Percentiles rank a stretch among this genome's conserved stretches.
Conservation (phyloP, 2,329 filamentous ascomycete species). For the Trichoderma breve region DNA sequence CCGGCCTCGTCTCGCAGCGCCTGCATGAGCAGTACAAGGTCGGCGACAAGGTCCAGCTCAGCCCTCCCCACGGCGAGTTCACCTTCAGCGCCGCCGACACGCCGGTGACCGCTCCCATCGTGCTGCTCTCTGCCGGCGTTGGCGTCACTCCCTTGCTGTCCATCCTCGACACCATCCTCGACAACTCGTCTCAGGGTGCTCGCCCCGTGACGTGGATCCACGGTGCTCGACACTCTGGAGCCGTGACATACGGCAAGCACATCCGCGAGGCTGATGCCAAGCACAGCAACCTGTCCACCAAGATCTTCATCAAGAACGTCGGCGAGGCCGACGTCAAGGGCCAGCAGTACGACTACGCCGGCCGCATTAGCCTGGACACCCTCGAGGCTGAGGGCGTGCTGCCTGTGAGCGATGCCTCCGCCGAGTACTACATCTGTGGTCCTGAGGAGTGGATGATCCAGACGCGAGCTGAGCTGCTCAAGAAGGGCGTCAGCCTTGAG, state of each 20-base stretch:
- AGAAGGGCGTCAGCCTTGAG: slow-evolving; percentile 54
- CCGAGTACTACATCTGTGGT: slow-evolving; percentile 72
- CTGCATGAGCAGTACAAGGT: slow-evolving; percentile 49
- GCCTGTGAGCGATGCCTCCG: slow-evolving; percentile 50
- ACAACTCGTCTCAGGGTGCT: slow-evolving; percentile 27
- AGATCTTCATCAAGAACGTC: slow-evolving; percentile 58
- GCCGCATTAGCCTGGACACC: slow-evolving; percentile 57
- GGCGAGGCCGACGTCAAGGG: slow-evolving; percentile 45
- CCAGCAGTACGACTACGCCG: slow-evolving; percentile 57
- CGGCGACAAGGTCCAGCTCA: slow-evolving; percentile 54
- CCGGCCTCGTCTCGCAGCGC: slow-evolving; percentile 53
- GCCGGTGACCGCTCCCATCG: slow-evolving; percentile 52
- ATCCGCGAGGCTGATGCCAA: slow-evolving; percentile 44
- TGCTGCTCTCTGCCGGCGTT: slow-evolving; percentile 66
- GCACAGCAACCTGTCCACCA: slow-evolving; percentile 35
- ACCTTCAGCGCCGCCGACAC: slow-evolving; percentile 50
- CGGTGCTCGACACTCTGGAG: slow-evolving; percentile 49
- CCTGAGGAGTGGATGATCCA: slow-evolving; percentile 68
- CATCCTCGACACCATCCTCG: slow-evolving; percentile 58
- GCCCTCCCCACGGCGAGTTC: slow-evolving; percentile 58
- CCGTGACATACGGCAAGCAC: slow-evolving; percentile 56
- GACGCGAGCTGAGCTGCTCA: slow-evolving; percentile 51
- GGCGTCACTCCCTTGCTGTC: slow-evolving; percentile 65
- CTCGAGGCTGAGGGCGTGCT: slow-evolving; percentile 54
- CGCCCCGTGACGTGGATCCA: slow-evolving; percentile 63